Conservation (phyloP, 1,284 basidiomycete species). For the Ganoderma leucocontextum region DNA sequence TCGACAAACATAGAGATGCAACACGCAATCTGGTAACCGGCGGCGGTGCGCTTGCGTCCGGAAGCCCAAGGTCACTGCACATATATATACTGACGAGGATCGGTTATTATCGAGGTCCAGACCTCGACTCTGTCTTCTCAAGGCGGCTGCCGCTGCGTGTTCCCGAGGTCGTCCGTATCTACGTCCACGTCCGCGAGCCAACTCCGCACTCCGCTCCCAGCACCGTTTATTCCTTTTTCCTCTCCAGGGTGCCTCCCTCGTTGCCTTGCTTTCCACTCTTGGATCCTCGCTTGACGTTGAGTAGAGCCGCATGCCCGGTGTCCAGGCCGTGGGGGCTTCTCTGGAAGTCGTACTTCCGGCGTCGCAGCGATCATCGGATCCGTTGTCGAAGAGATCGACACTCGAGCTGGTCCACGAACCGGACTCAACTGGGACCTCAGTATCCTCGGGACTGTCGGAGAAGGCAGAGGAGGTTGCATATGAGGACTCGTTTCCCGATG, state of each 20-base stretch:
- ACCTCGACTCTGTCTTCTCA: neutral
- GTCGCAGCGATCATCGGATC: neutral
- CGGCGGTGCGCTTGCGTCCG: neutral
- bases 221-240: neutral
- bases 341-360: neutral
- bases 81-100: neutral
- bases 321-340: neutral
- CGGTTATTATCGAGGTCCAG: neutral
- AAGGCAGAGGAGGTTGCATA: slow-evolving; percentile 4
- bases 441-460: neutral
- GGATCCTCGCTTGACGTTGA: neutral
- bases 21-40: neutral
- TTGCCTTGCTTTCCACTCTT: neutral
- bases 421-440: neutral
- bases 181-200: neutral
- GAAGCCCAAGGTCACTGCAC: too few species aligned
- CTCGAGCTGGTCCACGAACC: neutral
- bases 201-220: neutral
- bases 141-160: neutral
- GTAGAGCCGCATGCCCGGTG: neutral
- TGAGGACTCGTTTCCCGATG: slow-evolving; percentile 27
- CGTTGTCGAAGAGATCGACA: neutral
- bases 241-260: neutral
- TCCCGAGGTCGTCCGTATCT: neutral
- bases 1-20: neutral